phyloP scores from a whole-genome alignment of 2,329 filamentous ascomycete genomes.

The Trichoderma breve region DNA sequence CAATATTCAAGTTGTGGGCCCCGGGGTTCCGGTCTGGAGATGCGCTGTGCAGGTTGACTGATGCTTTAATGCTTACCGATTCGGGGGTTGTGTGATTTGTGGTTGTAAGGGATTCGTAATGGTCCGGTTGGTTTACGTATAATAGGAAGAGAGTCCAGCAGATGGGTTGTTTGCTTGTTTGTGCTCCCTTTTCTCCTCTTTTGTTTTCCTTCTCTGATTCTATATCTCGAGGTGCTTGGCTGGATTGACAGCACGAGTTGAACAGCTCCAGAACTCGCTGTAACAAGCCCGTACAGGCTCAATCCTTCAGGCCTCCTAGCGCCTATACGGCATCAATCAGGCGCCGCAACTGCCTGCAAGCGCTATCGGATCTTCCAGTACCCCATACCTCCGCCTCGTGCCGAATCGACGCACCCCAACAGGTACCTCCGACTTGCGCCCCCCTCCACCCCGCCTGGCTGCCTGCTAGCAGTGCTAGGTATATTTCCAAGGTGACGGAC shows the following conservation, averaged over 20 bases:
- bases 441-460: neutral
- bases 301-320: neutral
- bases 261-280: neutral
- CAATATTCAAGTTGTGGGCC: conserved; percentile 5
- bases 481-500: neutral
- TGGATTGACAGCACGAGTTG: neutral
- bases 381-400: neutral
- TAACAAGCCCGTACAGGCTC: neutral
- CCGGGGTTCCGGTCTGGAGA: conserved; percentile 17
- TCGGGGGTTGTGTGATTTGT: neutral
- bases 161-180: neutral
- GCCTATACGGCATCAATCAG: neutral
- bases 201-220: neutral
- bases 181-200: neutral
- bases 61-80: neutral
- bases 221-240: neutral
- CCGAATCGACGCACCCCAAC: neutral
- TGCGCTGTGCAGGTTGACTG: neutral
- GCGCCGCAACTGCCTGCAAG: neutral
- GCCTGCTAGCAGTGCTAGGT: neutral
- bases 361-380: neutral
- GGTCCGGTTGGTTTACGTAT: neutral
- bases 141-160: neutral
- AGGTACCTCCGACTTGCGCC: neutral
- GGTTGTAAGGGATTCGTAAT: neutral